These are phyloP conservation scores for Xerocomellus dryophilus DNA, from an alignment of 768 basidiomycete species.

Conservation along the genomic window DNA sequence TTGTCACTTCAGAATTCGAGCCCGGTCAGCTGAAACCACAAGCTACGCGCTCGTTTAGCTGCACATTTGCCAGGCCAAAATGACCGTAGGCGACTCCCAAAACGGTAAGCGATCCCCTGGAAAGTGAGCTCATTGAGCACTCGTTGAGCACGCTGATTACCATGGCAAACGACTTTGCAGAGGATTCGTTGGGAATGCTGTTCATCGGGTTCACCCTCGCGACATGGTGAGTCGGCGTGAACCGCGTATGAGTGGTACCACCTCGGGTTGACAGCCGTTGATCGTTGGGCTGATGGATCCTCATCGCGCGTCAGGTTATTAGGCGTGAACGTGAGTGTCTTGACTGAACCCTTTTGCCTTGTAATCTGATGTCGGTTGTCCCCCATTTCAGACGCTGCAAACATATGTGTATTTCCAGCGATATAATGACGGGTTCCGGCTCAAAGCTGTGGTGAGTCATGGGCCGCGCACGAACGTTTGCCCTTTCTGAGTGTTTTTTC, in stretches of 20 bases:
- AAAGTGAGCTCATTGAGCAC: no score
- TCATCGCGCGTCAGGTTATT: constrained; percentile 7
- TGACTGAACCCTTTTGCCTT: no score
- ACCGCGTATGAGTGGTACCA: no score
- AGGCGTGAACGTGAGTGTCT: constrained; percentile 7
- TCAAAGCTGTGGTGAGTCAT: constrained; percentile 13
- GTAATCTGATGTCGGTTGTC: neutral
- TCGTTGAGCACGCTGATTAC: no score
- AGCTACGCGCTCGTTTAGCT: no score
- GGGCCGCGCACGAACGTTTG: neutral
- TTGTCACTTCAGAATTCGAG: no score
- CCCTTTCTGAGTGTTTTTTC: neutral
- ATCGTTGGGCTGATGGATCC: neutral
- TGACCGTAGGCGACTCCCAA: no score
- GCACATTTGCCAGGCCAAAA: no score
- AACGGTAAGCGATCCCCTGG: no score
- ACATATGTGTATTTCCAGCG: constrained; percentile 7
- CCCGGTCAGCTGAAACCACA: no score
- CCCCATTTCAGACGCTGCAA: constrained; percentile 7
- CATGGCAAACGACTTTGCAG: neutral
- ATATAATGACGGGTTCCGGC: neutral
- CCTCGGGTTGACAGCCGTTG: no score
- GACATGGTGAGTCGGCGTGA: constrained; percentile 6
- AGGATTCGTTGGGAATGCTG: constrained; percentile 7
- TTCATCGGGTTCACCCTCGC: constrained; percentile 13